These are phyloP conservation scores for Mentha longifolia DNA, from an alignment of 257 asterid species.

Conservation along the genomic window DNA sequence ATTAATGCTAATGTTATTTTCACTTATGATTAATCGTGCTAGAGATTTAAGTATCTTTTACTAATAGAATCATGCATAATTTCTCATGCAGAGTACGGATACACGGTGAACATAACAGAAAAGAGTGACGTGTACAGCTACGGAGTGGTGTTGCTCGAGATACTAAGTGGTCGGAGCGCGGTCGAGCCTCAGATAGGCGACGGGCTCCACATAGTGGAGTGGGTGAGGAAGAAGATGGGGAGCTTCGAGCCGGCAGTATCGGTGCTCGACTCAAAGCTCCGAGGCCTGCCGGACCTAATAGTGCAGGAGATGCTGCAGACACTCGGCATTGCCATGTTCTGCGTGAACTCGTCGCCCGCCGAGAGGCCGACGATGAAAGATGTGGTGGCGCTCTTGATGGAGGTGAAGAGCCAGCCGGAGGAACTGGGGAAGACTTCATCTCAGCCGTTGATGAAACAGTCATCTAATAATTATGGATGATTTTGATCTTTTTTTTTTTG, in stretches of 20 bases:
- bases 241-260: constrained; percentile 89
- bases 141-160: constrained; percentile 88
- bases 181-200: constrained; percentile 81
- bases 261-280: constrained; percentile 77
- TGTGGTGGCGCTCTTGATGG: constrained; percentile 93
- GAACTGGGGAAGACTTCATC: constrained; percentile 79
- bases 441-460: constrained; percentile 86
- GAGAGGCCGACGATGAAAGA: constrained; percentile 97
- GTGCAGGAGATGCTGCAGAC: constrained; percentile 99
- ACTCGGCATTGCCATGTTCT: constrained; percentile 94
- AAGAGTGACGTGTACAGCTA: constrained; percentile 96
- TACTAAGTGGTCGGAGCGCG: constrained; percentile 82
- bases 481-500: constrained; percentile 7
- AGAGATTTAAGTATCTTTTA: no score
- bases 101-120: constrained; percentile 82
- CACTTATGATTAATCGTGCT: no score
- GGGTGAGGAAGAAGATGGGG: constrained; percentile 98
- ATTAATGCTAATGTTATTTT: no score
- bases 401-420: constrained; percentile 83
- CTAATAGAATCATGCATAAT: background rate
- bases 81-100: constrained; percentile 79
- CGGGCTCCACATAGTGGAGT: constrained; percentile 88
- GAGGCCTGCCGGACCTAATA: constrained; percentile 76
- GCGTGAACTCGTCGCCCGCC: constrained; percentile 79
- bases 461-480: constrained; percentile 61